Evolutionary conservation across 768 basidiomycete species (phyloP).

Genomic region (Leccinellum luteum): DNA sequence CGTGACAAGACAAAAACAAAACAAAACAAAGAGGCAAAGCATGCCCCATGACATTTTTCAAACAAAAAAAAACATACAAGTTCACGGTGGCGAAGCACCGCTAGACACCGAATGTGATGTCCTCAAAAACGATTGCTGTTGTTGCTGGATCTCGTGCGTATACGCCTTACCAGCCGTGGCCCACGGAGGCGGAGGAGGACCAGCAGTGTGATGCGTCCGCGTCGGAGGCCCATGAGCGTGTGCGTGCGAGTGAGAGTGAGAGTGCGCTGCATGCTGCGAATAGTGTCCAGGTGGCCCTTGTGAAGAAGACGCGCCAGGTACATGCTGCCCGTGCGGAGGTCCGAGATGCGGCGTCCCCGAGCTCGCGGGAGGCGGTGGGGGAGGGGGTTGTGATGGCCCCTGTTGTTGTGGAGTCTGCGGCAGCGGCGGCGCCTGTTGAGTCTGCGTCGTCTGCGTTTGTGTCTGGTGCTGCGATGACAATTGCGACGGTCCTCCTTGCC

Average conservation of each 20-base stretch:
- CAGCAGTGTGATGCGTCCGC: conserved; percentile 14
- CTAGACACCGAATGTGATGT: conserved; percentile 42
- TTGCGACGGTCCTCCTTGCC: conserved; percentile 5
- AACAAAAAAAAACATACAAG: neutral
- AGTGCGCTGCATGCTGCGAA: neutral
- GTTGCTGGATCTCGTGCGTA: conserved; percentile 25
- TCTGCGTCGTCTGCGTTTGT: neutral
- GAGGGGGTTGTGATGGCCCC: conserved; percentile 8
- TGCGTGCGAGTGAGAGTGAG: neutral
- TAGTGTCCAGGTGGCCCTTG: neutral
- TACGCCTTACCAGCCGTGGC: conserved; percentile 18
- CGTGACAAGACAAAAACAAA: neutral
- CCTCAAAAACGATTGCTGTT: conserved; percentile 49
- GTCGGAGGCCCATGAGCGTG: neutral
- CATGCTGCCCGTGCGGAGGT: conserved; percentile 2
- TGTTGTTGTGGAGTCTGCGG: conserved; percentile 11
- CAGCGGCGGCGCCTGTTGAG: conserved; percentile 1
- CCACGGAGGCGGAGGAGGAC: conserved; percentile 27
- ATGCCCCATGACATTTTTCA: neutral
- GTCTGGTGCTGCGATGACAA: neutral
- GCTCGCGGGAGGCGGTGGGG: conserved; percentile 2
- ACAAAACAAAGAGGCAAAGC: neutral
- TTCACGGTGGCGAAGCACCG: conserved; percentile 34
- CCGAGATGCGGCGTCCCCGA: conserved; percentile 17
- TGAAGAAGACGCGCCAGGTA: neutral